A percentile compares a stretch with the other conserved stretches of the same genome.
Conservation (phyloP, 352 stramenopile genomes). For the Phytopythium chamaehyphon region DNA sequence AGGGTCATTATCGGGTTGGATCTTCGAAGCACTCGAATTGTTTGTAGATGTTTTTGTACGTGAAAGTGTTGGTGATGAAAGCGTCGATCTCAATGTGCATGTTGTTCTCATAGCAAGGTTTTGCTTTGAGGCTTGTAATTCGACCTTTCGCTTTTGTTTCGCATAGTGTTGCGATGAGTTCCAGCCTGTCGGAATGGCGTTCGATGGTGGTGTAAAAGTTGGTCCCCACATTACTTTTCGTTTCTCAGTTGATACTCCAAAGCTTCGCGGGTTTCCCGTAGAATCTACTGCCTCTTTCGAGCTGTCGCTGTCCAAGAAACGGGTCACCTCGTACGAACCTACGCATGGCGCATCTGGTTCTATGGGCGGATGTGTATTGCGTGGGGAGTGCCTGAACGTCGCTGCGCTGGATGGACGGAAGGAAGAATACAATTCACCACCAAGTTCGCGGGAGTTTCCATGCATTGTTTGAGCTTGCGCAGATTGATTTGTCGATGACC, state of each 20-base stretch:
- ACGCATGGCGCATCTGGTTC: not conserved
- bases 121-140: slow-evolving; percentile 17
- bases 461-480: not conserved
- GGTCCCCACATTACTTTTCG: slow-evolving; percentile 49
- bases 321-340: slow-evolving; percentile 39
- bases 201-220: slow-evolving; percentile 25
- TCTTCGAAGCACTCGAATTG: not conserved
- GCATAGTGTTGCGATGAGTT: slow-evolving; percentile 51
- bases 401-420: not conserved
- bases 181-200: slow-evolving; percentile 37
- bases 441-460: too few species aligned
- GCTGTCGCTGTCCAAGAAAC: slow-evolving; percentile 34
- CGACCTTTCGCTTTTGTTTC: slow-evolving; percentile 47
- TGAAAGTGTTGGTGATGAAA: slow-evolving; percentile 14
- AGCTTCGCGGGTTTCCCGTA: slow-evolving; percentile 15
- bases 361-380: not conserved
- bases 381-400: not conserved
- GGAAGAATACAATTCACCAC: slow-evolving; percentile 4
- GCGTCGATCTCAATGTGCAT: slow-evolving; percentile 7
- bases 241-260: slow-evolving; percentile 37
- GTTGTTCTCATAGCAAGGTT: slow-evolving; percentile 8
- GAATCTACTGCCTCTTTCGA: too few species aligned
- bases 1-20: slow-evolving; percentile 24
- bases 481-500: not conserved
- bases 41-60: not conserved